Evolutionary conservation across 768 basidiomycete genomes (phyloP), one percentile per base, ranked within the genome.

Genomic region (Suillus alpinus): DNA sequence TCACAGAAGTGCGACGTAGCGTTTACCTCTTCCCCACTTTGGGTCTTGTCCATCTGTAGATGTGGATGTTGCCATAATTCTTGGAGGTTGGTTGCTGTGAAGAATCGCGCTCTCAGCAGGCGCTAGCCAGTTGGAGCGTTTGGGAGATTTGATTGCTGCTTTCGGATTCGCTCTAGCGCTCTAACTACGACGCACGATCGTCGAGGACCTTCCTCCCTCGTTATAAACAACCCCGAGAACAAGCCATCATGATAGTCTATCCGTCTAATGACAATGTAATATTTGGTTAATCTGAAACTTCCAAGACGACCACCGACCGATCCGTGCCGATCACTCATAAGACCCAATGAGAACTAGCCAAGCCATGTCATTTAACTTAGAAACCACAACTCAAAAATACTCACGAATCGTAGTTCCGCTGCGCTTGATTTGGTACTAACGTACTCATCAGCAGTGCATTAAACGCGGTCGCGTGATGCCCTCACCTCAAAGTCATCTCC

Each of bases 21-120:
- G 63, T 70, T 57, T 61, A 76, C 76, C 74, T 71, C 76, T 70
- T 64, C 81, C 82, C 81, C 82, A 83, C 65, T 77, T 75, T 61
- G 68, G 71, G 67, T 75, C 73, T 57, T 62, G 68, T 50, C 61
- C 59, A 36, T 68, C 64, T 59, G 65, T 62, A 62, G 72, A 64
- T 58, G 64, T 65, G 51, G 62, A 59, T 13, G 73, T 39, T 55
- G 73, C 43, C 72, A 73, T 75, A 66, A 72, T 64, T 63, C 67
- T 66, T 55, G 62, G 50, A 32, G 56, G 57, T 58, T 58, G 55
- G 68, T 73, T 61, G 41, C 62, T 59, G 68, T 60, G 51, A 62
- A 43, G 63, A 51, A 62, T 56, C 29, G 51, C 41, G 53, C 52
- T 55, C 37, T 55, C 37, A 51, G 47, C 39, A 47, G 29, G 63